Percentiles rank a stretch among this genome's conserved stretches.
Evolutionary conservation across 163 green algal species (phyloP).

Genomic region (Scenedesmus sp.): DNA sequence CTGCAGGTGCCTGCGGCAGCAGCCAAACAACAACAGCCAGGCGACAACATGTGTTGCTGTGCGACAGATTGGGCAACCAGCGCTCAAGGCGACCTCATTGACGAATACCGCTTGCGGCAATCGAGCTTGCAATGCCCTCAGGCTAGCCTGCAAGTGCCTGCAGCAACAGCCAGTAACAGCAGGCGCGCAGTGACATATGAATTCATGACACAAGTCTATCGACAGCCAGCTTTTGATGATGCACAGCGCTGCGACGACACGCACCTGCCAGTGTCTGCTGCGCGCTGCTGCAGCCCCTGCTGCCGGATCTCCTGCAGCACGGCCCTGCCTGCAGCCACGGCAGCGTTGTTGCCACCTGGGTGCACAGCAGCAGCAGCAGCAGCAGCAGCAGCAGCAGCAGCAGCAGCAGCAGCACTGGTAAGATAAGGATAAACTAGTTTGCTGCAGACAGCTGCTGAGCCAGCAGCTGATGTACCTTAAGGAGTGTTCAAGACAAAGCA

Average conservation of each 20-base stretch:
- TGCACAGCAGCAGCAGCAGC: not conserved
- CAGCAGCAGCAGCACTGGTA: not conserved
- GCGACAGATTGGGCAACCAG: not conserved
- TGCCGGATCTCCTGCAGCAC: conserved; percentile 68
- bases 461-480: too few species aligned
- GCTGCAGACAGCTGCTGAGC: not conserved
- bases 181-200: too few species aligned
- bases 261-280: conserved; percentile 48
- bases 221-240: not conserved
- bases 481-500: too few species aligned
- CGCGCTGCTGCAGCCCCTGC: conserved; percentile 72
- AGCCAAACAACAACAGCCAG: not conserved
- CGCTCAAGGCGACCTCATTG: too few species aligned
- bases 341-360: conserved; percentile 69
- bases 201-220: too few species aligned
- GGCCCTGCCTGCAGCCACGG: conserved; percentile 69
- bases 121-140: too few species aligned
- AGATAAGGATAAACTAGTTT: not conserved
- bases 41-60: not conserved
- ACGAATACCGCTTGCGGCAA: too few species aligned
- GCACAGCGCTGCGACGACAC: not conserved
- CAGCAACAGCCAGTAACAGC: too few species aligned
- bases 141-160: too few species aligned
- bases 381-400: not conserved
- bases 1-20: conserved; percentile 49